A percentile compares a stretch with the other conserved stretches of the same genome.
Evolutionary conservation across 768 basidiomycete genomes (phyloP).

Genomic region (Psilocybe azurescens): DNA sequence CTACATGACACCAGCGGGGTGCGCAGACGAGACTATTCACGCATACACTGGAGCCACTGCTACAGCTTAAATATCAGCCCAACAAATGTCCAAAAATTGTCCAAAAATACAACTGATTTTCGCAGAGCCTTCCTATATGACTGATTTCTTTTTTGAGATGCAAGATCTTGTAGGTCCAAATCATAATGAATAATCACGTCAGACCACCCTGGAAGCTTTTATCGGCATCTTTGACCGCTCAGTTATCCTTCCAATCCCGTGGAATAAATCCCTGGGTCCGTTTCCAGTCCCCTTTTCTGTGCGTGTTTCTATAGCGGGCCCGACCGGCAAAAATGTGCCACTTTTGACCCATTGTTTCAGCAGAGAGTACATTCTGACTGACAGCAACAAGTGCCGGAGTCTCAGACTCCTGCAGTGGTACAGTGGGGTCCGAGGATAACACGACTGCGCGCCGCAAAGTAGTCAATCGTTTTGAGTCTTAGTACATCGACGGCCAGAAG

Average conservation of each 20-base stretch:
- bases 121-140: neutral
- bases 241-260: too few relatives aligned
- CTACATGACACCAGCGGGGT: constrained; percentile 63
- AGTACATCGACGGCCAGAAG: too few relatives aligned
- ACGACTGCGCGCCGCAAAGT: neutral
- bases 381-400: too few relatives aligned
- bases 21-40: constrained; percentile 63
- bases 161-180: neutral
- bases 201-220: too few relatives aligned
- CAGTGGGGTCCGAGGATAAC: neutral
- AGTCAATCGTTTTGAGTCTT: too few relatives aligned
- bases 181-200: too few relatives aligned
- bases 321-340: neutral
- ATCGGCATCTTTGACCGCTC: too few relatives aligned
- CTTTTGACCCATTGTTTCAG: neutral
- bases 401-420: too few relatives aligned
- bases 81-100: neutral
- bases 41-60: constrained; percentile 59
- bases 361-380: too few relatives aligned
- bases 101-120: neutral
- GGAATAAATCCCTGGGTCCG: too few relatives aligned
- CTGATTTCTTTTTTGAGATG: neutral
- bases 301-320: neutral
- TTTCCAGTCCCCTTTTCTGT: too few relatives aligned
- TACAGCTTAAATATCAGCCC: constrained; percentile 10